Evolutionary conservation across 345 rosid genomes (phyloP).

Genomic region (Gossypium anomalum): DNA sequence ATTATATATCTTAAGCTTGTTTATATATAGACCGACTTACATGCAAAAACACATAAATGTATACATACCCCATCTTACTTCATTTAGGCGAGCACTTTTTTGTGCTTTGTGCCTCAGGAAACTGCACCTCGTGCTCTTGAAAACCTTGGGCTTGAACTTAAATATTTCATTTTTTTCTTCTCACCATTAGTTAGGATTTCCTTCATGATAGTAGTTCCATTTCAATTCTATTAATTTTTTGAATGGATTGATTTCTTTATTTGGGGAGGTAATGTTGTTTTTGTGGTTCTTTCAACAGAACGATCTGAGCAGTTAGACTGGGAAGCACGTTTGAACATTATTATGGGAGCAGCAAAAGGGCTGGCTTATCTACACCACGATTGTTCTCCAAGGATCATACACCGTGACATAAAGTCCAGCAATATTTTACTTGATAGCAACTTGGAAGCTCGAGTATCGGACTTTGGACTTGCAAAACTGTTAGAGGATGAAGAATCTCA

Average conservation of each 20-base stretch:
- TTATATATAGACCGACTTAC: too few relatives aligned
- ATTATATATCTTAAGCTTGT: too few relatives aligned
- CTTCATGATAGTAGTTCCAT: not conserved
- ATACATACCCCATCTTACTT: not conserved
- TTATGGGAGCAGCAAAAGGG: conserved; percentile 96
- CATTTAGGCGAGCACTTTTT: not conserved
- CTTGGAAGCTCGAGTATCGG: conserved; percentile 95
- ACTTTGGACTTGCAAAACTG: conserved; percentile 95
- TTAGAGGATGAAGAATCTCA: conserved; percentile 95
- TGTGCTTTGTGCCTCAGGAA: not conserved
- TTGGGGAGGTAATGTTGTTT: not conserved
- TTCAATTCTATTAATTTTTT: not conserved
- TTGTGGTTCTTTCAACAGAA: conserved; percentile 43
- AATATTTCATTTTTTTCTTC: not conserved
- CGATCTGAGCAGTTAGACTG: conserved; percentile 84
- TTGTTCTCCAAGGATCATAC: conserved; percentile 97
- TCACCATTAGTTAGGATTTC: not conserved
- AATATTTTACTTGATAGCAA: conserved; percentile 96
- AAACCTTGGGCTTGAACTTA: not conserved
- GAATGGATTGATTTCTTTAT: not conserved
- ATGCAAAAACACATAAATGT: not conserved
- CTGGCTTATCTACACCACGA: conserved; percentile 95
- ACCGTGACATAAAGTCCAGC: conserved; percentile 96
- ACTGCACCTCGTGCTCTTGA: not conserved
- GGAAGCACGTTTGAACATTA: conserved; percentile 88